Evolutionary conservation across 441 rosid species (phyloP), one percentile per base, ranked within the genome.

Genomic region (Sinapis alba): DNA sequence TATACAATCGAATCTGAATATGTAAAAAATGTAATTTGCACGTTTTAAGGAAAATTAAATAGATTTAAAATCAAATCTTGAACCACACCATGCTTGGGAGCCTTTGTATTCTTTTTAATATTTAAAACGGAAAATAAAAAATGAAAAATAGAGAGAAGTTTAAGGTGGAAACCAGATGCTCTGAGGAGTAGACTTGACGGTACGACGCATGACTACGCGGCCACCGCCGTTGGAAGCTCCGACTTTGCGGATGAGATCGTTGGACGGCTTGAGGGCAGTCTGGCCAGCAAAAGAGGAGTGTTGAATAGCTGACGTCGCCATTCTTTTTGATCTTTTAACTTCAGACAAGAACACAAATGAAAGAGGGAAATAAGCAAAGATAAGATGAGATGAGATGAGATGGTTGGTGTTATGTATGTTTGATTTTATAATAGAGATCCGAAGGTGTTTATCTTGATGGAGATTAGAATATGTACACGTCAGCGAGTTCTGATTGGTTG

Each of bases 181-280:
- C 65, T 82, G 83, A 34, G 98, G 93, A 68, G 82, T 89, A 78
- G 87, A 87, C 83, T 81, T 94, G 64, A 94, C 89, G 6, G 97
- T 94, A 66, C 98, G 80, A 8, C 98, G 86, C 97, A 91, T 91
- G 86, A 80, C 62, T 68, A 85, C 2, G 36, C 96, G 93, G 66
- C 92, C 91, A 12, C 87, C 93, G 3, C 75, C 60, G 60, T 57
- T 73, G 43, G 75, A 43, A 18, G 54, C 66, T 15, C 75, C 80
- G 1, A 57, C 67, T 9, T 76, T 70, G 28, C 80, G 75, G 51
- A 76, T 12, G 75, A 76, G 71, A 1, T 70, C 75, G 62, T 76
- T 70, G 53, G 75, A 69, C 2, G 75, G 71, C 71, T 76, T 76
- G 0, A 76, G 61, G 1, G 71, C 71, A 43, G 71, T 70, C 57